Evolutionary conservation across 2,329 filamentous ascomycete species (phyloP), one percentile per base, ranked within the genome.

Genomic region (Aspergillus sp.): DNA sequence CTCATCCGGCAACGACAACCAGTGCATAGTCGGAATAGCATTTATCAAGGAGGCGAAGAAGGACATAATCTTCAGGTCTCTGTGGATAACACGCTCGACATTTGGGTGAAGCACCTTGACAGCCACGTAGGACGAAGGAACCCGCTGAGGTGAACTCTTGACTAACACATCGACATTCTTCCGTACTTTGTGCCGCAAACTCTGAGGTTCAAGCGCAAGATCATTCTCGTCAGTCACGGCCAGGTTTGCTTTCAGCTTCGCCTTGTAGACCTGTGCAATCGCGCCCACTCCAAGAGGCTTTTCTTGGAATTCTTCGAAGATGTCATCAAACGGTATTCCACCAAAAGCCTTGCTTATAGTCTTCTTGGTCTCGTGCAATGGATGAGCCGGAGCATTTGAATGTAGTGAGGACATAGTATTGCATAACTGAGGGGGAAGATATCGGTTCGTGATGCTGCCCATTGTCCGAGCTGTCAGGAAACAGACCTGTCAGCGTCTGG

Each of bases 241-340:
- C 41, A 97, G 71, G 54, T 87, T 83, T 0, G 86, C 79, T 60
- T 90, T 94, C 37, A 98, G 70, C 65, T 90, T 96, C 1, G 93
- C 93, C 62, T 89, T 94, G 76, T 98, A 98, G 3, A 97, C 93
- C 65, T 98, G 93, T 0, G 93, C 93, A 57, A 98, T 97, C 28
- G 93, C 93, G 8, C 93, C 93, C 1, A 97, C 91, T 1, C 93
- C 93, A 0, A 98, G 72, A 0, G 93, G 93, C 53, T 76, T 82
- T 67, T 94, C 88, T 27, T 96, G 78, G 54, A 98, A 98, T 63
- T 97, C 93, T 28, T 95, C 88, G 57, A 98, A 98, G 47, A 98
- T 96, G 5, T 95, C 88, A 9, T 91, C 83, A 52, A 98, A 96
- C 0, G 68, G 58, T 43, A 86, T 78, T 1, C 86, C 88, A 45